Evolutionary conservation across 805 yeast genomes (phyloP).

Genomic region (Myxozyma mucilagina): DNA sequence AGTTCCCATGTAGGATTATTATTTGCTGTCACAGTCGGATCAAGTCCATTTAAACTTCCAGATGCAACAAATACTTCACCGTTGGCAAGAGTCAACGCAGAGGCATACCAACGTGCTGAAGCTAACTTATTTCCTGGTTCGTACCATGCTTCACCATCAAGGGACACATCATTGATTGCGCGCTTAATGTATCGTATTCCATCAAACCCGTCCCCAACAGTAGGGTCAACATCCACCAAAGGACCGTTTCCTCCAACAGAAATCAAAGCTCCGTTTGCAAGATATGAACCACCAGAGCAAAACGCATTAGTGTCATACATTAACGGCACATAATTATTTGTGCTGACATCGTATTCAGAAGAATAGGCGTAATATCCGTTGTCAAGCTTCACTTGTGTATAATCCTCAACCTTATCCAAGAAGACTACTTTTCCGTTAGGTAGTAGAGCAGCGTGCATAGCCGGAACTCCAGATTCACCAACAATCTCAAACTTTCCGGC

Average conservation of each 20-base stretch:
- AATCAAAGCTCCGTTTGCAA: constrained; percentile 25
- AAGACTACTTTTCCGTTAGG: constrained; percentile 30
- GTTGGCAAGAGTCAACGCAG: constrained; percentile 24
- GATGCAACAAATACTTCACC: constrained; percentile 26
- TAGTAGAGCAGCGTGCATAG: constrained; percentile 28
- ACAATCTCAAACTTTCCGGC: constrained; percentile 27
- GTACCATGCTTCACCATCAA: constrained; percentile 23
- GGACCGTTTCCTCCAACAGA: constrained; percentile 27
- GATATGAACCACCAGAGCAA: constrained; percentile 27
- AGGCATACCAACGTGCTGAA: constrained; percentile 26
- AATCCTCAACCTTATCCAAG: constrained; percentile 29
- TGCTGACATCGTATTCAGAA: constrained; percentile 19
- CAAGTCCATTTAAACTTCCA: constrained; percentile 29
- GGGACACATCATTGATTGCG: neutral
- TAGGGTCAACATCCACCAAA: constrained; percentile 22
- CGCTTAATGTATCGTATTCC: constrained; percentile 28
- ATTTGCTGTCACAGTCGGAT: constrained; percentile 27
- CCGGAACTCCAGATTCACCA: constrained; percentile 29
- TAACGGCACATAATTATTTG: constrained; percentile 18
- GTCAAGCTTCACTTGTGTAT: constrained; percentile 20
- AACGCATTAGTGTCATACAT: constrained; percentile 29
- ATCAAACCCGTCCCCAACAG: constrained; percentile 23
- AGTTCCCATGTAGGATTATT: constrained; percentile 29
- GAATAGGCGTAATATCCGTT: constrained; percentile 29
- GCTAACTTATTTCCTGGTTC: constrained; percentile 29